Evolutionary conservation across 768 basidiomycete species (phyloP).

Genomic region (Hericium rajendrae): DNA sequence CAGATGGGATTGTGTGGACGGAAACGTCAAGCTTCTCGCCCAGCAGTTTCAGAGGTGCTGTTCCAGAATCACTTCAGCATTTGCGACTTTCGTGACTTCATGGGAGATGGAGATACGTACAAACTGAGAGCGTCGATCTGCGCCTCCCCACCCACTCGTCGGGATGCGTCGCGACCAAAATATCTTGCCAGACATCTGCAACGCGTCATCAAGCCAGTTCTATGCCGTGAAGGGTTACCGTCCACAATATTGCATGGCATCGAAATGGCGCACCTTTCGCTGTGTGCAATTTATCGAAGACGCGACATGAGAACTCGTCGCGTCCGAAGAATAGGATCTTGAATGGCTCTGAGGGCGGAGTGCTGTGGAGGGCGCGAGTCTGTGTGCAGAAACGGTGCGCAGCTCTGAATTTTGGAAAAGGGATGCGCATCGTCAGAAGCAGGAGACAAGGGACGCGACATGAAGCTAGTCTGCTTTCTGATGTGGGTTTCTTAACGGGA

Average conservation of each 20-base stretch:
- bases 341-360: constrained; percentile 30
- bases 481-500: no score
- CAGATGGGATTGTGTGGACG: constrained; percentile 51
- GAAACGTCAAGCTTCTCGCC: constrained; percentile 45
- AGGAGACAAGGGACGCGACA: no score
- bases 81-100: no score
- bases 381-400: no score
- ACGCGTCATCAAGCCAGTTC: neutral
- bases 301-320: constrained; percentile 76
- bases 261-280: constrained; percentile 43
- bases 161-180: constrained; percentile 65
- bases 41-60: constrained; percentile 64
- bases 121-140: constrained; percentile 43
- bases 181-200: constrained; percentile 67
- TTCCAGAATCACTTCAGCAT: no score
- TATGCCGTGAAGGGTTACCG: no score
- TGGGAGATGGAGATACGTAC: constrained; percentile 28
- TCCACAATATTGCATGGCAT: no score
- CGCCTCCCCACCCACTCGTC: constrained; percentile 57
- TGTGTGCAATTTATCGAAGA: constrained; percentile 52
- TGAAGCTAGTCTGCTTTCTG: no score
- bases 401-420: no score
- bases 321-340: constrained; percentile 84
- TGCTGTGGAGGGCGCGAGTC: neutral
- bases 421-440: no score